Conservation (phyloP, 192 early-diverging fungal species). For the Backusella circina region DNA sequence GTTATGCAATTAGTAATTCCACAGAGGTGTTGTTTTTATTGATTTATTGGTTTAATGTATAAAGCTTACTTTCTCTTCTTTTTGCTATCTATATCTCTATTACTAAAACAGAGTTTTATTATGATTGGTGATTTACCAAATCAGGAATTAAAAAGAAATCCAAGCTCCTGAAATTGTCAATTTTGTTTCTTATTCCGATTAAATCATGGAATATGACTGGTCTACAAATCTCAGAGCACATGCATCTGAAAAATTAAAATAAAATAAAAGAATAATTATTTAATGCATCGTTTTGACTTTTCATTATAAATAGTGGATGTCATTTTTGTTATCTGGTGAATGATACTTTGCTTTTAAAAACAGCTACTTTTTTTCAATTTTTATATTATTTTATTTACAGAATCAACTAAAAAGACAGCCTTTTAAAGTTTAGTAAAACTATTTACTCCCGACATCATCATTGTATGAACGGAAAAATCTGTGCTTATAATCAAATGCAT, state of each 20-base stretch:
- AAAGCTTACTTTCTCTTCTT: background rate
- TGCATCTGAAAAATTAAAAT: background rate
- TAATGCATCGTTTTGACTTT: no score
- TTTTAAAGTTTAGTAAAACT: background rate
- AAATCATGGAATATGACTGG: background rate
- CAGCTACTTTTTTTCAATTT: background rate
- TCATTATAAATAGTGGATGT: no score
- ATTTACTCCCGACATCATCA: background rate
- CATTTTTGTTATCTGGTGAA: no score
- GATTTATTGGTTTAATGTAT: no score
- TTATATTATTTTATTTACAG: background rate
- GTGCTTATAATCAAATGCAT: background rate
- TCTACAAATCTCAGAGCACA: background rate
- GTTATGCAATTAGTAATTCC: no score
- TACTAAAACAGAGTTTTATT: background rate
- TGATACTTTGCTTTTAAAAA: no score
- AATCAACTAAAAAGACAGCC: no score
- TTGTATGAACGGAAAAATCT: background rate
- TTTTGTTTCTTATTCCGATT: background rate
- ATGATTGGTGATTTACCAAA: background rate
- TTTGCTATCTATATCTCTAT: background rate
- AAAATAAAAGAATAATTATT: background rate
- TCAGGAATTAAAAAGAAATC: background rate
- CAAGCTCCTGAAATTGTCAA: background rate
- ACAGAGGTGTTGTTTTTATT: no score